Evolutionary conservation across 2,329 filamentous ascomycete species (phyloP), one percentile per base, ranked within the genome.

Genomic region (Berkeleyomyces rouxiae): DNA sequence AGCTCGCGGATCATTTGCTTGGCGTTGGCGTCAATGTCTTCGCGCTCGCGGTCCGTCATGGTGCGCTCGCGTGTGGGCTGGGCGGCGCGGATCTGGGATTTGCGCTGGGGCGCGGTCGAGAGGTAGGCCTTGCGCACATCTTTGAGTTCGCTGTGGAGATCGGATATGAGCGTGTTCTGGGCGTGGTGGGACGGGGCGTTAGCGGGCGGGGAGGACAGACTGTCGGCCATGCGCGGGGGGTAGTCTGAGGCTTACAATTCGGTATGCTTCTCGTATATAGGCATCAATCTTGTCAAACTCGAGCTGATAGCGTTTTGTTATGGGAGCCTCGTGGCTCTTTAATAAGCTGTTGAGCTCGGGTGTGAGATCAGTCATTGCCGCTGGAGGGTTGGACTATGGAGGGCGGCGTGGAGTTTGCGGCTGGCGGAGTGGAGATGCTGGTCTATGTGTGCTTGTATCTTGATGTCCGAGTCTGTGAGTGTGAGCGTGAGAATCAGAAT

Each of bases 181-280:
- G 51, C 7, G 33, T 5, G 13, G 11, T 16, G 23, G 33, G 13
- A 11, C 11, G 33, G 31, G 51, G 11, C 10, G n/a, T 55, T 39
- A 55, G 51, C 33, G 33, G 9, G 13, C 16, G 7, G 13, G 33
- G 46, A 49, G 46, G 7, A 49, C 7, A n/a, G 33, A 13, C 5
- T 11, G 23, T 4, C 42, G 3, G 42, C 10, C 10, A 43, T 11
- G 42, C 3, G 42, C 9, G 5, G 3, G 42, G 10, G 42, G 10
- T 5, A 55, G 33, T 10, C 4, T 33, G 46, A 11, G 7, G 36
- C 80, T 70, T 76, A 95, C 91, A 73, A 97, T 96, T 71, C 87
- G 83, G 74, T 95, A 93, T 61, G 93, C 93, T 74, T 97, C 92
- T 71, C 92, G 90, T 42, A 97, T 77, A 71, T 97, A 99, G 69